These are phyloP conservation scores for Naganishia antarctica DNA, from an alignment of 768 basidiomycete species.

Conservation along the genomic window DNA sequence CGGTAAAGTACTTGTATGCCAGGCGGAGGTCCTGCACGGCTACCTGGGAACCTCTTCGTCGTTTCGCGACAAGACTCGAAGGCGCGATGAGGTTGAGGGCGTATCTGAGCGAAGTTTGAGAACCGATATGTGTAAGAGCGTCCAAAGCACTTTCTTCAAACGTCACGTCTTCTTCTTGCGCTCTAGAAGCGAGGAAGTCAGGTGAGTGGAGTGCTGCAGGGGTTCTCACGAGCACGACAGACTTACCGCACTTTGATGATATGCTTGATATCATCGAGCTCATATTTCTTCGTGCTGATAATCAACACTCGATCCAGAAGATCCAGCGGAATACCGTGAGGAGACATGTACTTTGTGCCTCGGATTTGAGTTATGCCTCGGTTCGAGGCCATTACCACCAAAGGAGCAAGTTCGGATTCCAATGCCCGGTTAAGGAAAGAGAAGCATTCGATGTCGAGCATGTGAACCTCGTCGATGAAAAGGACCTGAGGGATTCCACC, in stretches of 20 bases:
- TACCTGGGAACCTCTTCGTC: conserved; percentile 70
- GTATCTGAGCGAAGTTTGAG: conserved; percentile 84
- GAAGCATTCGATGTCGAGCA: conserved; percentile 99
- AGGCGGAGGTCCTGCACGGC: conserved; percentile 77
- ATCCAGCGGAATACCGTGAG: conserved; percentile 91
- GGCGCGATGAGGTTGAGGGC: conserved; percentile 93
- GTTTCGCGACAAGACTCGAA: conserved; percentile 74
- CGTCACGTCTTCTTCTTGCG: conserved; percentile 91
- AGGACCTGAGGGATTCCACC: conserved; percentile 61
- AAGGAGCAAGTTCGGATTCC: conserved; percentile 84
- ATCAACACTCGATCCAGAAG: conserved; percentile 92
- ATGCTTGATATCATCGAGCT: conserved; percentile 74
- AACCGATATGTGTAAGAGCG: conserved; percentile 83
- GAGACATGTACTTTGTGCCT: conserved; percentile 88
- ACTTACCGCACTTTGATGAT: conserved; percentile 85
- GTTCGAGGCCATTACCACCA: conserved; percentile 98
- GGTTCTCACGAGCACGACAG: background rate
- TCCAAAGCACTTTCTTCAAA: conserved; percentile 66
- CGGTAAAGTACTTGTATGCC: conserved; percentile 60
- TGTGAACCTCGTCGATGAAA: conserved; percentile 98
- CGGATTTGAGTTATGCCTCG: conserved; percentile 90
- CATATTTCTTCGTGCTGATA: conserved; percentile 84
- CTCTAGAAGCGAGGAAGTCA: conserved; percentile 53
- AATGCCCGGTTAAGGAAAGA: conserved; percentile 95
- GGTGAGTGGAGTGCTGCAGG: conserved; percentile 8